phyloP scores from a whole-genome alignment of 73 alveolate genomes.

The Paramecium biaurelia region DNA sequence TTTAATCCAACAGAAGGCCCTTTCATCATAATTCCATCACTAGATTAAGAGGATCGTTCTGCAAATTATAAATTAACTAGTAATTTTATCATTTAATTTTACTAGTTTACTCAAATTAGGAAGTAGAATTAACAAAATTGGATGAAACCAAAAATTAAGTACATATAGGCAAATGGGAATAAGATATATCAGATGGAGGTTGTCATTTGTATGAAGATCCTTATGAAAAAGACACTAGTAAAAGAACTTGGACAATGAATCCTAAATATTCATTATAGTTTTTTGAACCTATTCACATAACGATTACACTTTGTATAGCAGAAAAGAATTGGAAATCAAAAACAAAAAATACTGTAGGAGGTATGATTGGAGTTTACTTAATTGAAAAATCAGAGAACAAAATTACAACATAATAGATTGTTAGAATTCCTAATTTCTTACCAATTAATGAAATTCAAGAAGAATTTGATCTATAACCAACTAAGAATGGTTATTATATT shows the following conservation, averaged over 20 bases:
- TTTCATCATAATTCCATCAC: conserved; percentile 83
- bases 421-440: conserved; percentile 77
- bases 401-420: conserved; percentile 48
- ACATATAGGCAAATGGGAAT: conserved; percentile 82
- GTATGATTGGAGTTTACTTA: conserved; percentile 89
- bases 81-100: neutral
- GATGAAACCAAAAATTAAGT: conserved; percentile 83
- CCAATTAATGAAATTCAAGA: conserved; percentile 92
- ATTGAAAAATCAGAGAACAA: conserved; percentile 75
- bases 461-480: conserved; percentile 74
- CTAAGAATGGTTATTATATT: conserved; percentile 91
- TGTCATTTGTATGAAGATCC: conserved; percentile 86
- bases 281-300: conserved; percentile 69
- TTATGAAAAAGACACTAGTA: conserved; percentile 75
- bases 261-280: conserved; percentile 81
- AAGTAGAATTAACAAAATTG: conserved; percentile 76
- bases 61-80: conserved; percentile 81
- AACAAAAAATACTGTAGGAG: conserved; percentile 85
- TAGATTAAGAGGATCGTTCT: conserved; percentile 69
- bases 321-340: conserved; percentile 87
- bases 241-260: conserved; percentile 78
- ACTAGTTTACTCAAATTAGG: conserved; percentile 72
- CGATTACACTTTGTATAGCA: conserved; percentile 81
- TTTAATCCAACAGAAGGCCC: conserved; percentile 90
- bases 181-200: conserved; percentile 85